Base-by-base conservation (phyloP, 371 early-diverging fungal species). In the Syncephalastrum monosporum region DNA sequence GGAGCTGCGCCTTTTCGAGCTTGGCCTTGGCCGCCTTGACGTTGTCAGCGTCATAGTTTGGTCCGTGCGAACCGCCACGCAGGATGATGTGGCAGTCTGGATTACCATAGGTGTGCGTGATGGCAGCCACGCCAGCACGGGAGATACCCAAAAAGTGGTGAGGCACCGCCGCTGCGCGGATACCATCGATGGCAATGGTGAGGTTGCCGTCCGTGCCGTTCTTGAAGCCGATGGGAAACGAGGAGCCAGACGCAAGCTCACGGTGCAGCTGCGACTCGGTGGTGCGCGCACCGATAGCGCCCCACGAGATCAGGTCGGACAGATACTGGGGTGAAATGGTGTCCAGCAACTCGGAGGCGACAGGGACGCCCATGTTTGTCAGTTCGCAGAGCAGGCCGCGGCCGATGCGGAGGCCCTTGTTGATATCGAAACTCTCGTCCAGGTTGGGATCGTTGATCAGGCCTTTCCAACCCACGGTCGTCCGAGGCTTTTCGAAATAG, bases 401-500 rank as follows among this genome's bases (percentile, higher is more conserved):
- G 15, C 92, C 94, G 43, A 91, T 75, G 47, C 89, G 83, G 42
- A 95, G 79, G 56, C 96, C 96, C 74, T 91, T 90, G 79, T 95
- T 95, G 79, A 95, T 94, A 57, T 89, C 75, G 82, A 86, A 95
- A 50, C 84, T 82, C 45, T 17, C 3, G 75, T 93, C 85, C 64
- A 95, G 77, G 61, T 83, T 72, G 19, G 96, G 94, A 62, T 95
- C 96, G 65, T 94, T 95, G 70, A 95, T 93, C 44, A 94, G 72
- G 47, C 94, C 96, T 69, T 94, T 94, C 96, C 96, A 95, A 14
- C 96, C 95, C 25, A 94, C 93, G 13, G 94, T 95, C 5, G 96
- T 94, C 57, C 96, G 75, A 13, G 96, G 96, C 75, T 95, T 95
- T 77, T 95, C 96, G 76, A 96, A 96, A 82, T 94, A 96, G 44